Base-by-base conservation (phyloP, 2,329 filamentous ascomycete species). In the Ramularia endophylla region DNA sequence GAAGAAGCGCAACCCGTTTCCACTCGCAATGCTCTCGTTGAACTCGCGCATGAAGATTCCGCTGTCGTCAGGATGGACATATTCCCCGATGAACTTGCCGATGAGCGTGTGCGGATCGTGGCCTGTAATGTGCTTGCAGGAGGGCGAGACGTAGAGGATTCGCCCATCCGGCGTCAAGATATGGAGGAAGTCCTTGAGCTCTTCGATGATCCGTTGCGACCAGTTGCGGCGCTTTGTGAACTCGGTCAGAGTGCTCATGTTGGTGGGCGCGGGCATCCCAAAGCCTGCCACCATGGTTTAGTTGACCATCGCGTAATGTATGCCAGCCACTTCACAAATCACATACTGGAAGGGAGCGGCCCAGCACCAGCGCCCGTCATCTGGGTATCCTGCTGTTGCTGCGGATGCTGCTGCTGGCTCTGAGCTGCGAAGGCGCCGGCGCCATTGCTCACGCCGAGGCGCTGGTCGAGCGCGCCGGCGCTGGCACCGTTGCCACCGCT, bases 201-300 rank as follows among this genome's bases (percentile, higher is more conserved):
- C 89, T 63, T 94, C 86, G 17, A 95, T 78, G 9, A 95, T 83
- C 51, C 86, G 83, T 61, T 89, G 85, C 12, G 87, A 84, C 90
- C 90, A 95, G 60, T 92, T 81, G 47, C 75, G 67, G 43, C 79
- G 68, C 61, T 81, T 81, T 12, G 76, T 82, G 54, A 81, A 81
- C 58, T 82, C 76, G 50, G 77, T 81, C 52, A 81, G 62, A 6
- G 75, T 80, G 63, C 74, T 80, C 29, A 62, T 66, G 39, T 63
- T 67, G 38, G 61, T 54, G 47, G 56, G 69, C 25, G 66, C 63
- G 12, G 65, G 65, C 52, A 65, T 54, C 18, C 71, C 71, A 54
- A 75, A 76, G 41, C 72, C 72, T 2, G 72, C 73, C 12, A 25
- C 11, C 22, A 25, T 25, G 22, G 11, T 11, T 25, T 25, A 25